These are phyloP conservation scores for Epichloe typhina DNA, from an alignment of 2,329 filamentous ascomycete genomes.

Conservation along the genomic window DNA sequence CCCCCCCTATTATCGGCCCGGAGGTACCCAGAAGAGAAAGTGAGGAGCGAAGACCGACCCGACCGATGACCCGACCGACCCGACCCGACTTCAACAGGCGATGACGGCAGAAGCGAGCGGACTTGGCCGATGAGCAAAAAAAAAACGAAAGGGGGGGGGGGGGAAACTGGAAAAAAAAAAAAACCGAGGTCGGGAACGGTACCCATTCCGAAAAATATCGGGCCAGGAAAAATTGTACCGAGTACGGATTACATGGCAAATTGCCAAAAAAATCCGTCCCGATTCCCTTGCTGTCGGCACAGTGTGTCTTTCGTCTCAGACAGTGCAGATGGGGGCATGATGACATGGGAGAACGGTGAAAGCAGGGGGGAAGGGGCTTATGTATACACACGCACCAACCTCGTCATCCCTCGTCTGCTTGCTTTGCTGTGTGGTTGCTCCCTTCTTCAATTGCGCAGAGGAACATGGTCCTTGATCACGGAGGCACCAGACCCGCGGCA, in stretches of 20 bases:
- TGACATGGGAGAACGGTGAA: not conserved
- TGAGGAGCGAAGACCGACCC: too few species aligned
- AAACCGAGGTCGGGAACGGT: not conserved
- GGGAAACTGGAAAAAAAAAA: not conserved
- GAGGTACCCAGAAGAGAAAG: too few species aligned
- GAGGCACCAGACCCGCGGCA: not conserved
- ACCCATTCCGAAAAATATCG: slow-evolving; percentile 1
- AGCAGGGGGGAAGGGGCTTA: not conserved
- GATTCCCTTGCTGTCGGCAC: not conserved
- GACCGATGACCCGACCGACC: too few species aligned
- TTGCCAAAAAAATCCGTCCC: not conserved
- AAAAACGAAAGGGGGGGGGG: not conserved
- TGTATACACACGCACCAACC: not conserved
- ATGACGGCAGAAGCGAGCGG: not conserved
- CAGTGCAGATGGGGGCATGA: not conserved
- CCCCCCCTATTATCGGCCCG: too few species aligned
- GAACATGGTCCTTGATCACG: not conserved
- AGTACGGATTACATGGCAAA: not conserved
- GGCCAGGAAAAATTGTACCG: not conserved
- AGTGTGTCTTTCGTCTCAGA: not conserved
- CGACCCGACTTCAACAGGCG: too few species aligned
- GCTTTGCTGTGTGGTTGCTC: not conserved
- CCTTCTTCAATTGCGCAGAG: not conserved
- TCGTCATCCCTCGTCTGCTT: not conserved
- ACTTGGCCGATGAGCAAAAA: slow-evolving; percentile 1